These are phyloP conservation scores for Sarocladiaceae sp. DNA, from an alignment of 2,329 filamentous ascomycete genomes.

Conservation along the genomic window DNA sequence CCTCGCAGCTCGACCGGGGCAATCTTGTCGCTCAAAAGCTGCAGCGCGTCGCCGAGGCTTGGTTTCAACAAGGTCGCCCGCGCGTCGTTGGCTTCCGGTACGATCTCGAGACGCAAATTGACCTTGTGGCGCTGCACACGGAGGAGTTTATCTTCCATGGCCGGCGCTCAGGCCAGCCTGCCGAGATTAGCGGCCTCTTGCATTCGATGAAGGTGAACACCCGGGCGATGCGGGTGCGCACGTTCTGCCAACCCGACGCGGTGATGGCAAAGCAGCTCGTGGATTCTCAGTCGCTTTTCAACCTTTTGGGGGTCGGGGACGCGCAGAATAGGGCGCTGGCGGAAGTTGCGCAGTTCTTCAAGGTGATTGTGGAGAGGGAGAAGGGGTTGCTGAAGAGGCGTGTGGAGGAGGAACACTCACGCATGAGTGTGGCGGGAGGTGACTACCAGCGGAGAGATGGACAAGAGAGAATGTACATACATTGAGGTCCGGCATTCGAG, in stretches of 20 bases:
- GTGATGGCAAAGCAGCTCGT: conserved; percentile 52
- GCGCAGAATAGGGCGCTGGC: conserved; percentile 38
- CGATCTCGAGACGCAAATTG: conserved; percentile 55
- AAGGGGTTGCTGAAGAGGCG: background rate
- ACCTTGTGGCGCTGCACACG: conserved; percentile 43
- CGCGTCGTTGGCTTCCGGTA: conserved; percentile 52
- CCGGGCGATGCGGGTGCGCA: conserved; percentile 45
- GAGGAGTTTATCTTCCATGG: conserved; percentile 51
- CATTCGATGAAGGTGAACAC: conserved; percentile 47
- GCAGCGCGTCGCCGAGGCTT: conserved; percentile 43
- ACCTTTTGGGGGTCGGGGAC: conserved; percentile 40
- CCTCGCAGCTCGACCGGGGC: conserved; percentile 47
- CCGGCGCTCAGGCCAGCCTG: conserved; percentile 32
- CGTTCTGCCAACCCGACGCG: conserved; percentile 52
- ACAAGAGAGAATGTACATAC: background rate
- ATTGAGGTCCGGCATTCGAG: background rate
- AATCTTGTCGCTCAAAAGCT: conserved; percentile 45
- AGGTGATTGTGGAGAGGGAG: conserved; percentile 43
- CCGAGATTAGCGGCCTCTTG: conserved; percentile 41
- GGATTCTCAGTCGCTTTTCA: conserved; percentile 44
- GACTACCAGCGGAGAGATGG: too few species aligned
- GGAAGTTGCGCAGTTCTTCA: conserved; percentile 49
- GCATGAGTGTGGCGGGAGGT: background rate
- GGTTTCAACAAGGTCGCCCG: conserved; percentile 46
- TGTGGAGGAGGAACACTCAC: conserved; percentile 2